These are phyloP conservation scores for Scleroderma citrinum DNA, from an alignment of 768 basidiomycete genomes.

Conservation along the genomic window DNA sequence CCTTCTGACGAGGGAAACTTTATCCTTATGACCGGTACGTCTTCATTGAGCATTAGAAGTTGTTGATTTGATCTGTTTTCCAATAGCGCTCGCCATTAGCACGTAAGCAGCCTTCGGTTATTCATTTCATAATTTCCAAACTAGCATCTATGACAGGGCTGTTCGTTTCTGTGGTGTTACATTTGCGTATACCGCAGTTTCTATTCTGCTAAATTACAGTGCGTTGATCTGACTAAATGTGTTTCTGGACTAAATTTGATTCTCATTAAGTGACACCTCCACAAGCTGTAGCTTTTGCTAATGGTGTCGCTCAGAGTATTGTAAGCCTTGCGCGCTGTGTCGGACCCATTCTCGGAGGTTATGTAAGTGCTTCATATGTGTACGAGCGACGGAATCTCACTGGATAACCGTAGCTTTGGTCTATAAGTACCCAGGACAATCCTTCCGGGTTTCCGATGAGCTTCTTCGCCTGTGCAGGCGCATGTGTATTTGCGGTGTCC, in stretches of 20 bases:
- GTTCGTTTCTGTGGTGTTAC: constrained; percentile 83
- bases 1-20: constrained; percentile 63
- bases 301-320: constrained; percentile 93
- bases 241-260: neutral
- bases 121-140: neutral
- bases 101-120: constrained; percentile 49
- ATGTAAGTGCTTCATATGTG: constrained; percentile 37
- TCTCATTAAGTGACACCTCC: constrained; percentile 77
- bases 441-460: constrained; percentile 72
- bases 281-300: constrained; percentile 81
- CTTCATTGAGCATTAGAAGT: constrained; percentile 2
- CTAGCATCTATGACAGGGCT: constrained; percentile 44
- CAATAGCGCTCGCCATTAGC: constrained; percentile 64
- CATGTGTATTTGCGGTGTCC: constrained; percentile 57
- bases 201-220: constrained; percentile 86
- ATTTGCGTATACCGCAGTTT: constrained; percentile 86
- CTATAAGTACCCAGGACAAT: constrained; percentile 58
- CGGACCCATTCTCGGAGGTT: constrained; percentile 82
- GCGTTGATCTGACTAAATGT: constrained; percentile 15
- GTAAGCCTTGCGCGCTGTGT: constrained; percentile 90
- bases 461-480: constrained; percentile 59
- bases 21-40: constrained; percentile 75
- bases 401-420: constrained; percentile 53
- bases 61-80: constrained; percentile 7
- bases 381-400: neutral